Percentiles rank a stretch among this genome's conserved stretches.
Conservation (phyloP, 2,329 filamentous ascomycete species). For the Spiromastix sp. region DNA sequence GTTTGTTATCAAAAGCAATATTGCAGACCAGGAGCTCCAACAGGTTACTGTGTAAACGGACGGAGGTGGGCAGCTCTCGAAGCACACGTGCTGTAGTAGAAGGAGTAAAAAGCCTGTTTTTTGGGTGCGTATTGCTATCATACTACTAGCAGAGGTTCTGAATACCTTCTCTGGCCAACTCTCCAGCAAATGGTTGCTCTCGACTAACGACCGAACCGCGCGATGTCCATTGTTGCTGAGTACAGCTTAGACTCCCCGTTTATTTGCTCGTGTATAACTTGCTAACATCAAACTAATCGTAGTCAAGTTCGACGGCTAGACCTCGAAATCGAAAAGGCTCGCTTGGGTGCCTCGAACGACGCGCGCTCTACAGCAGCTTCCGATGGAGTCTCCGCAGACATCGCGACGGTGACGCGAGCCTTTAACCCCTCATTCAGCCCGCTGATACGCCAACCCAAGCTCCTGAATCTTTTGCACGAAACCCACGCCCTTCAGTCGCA, state of each 20-base stretch:
- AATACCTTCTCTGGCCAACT: too few species aligned
- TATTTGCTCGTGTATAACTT: neutral
- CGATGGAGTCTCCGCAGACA: conserved; percentile 19
- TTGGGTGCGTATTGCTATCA: too few species aligned
- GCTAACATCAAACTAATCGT: neutral
- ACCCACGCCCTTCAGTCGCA: conserved; percentile 32
- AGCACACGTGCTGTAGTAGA: too few species aligned
- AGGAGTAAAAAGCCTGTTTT: too few species aligned
- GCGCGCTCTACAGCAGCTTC: neutral
- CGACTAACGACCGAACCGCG: neutral
- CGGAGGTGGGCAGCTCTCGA: too few species aligned
- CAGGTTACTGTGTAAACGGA: too few species aligned
- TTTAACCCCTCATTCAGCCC: conserved; percentile 58
- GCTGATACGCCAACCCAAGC: conserved; percentile 49
- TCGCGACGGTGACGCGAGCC: conserved; percentile 59
- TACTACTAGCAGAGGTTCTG: too few species aligned
- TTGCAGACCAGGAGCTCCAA: too few species aligned
- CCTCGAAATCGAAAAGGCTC: conserved; percentile 46
- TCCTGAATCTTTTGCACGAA: conserved; percentile 53
- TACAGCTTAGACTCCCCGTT: neutral
- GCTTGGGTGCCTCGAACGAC: conserved; percentile 29
- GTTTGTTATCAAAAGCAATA: too few species aligned
- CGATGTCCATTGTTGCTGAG: conserved; percentile 4
- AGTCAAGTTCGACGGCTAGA: conserved; percentile 50
- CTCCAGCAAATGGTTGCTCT: too few species aligned